phyloP scores from a whole-genome alignment of 2,329 filamentous ascomycete genomes.

The Biscogniauxia marginata region DNA sequence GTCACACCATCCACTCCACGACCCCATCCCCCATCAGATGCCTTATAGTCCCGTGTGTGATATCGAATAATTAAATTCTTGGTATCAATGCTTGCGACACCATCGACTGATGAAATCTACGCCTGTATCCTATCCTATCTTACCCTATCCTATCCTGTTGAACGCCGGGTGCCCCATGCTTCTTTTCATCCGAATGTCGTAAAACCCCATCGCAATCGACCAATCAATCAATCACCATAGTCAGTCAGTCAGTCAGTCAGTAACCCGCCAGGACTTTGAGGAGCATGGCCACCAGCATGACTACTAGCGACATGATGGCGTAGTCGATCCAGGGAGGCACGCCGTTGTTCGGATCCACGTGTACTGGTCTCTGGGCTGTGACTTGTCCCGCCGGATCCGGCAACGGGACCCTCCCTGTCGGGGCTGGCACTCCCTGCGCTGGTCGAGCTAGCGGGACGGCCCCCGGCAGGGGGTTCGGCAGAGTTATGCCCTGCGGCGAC shows the following conservation, averaged over 20 bases:
- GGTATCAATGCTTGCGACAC: slow-evolving; percentile 12
- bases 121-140: slow-evolving; percentile 10
- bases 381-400: slow-evolving; percentile 24
- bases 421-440: slow-evolving; percentile 26
- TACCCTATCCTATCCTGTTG: too few relatives aligned
- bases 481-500: too few relatives aligned
- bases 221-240: too few relatives aligned
- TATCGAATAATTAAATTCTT: slow-evolving; percentile 8
- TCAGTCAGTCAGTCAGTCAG: slow-evolving; percentile 5
- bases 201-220: too few relatives aligned
- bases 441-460: slow-evolving; percentile 18
- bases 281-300: slow-evolving; percentile 70
- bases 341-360: slow-evolving; percentile 41
- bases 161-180: slow-evolving; percentile 13
- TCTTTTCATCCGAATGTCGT: not conserved
- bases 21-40: too few relatives aligned
- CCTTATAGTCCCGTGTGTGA: not conserved
- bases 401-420: slow-evolving; percentile 30
- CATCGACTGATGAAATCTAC: too few relatives aligned
- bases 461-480: slow-evolving; percentile 11
- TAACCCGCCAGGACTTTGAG: slow-evolving; percentile 48
- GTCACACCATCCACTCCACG: too few relatives aligned
- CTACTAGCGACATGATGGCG: slow-evolving; percentile 70
- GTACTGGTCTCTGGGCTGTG: slow-evolving; percentile 20
- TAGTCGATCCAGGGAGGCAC: slow-evolving; percentile 78